Evolutionary conservation across 2,329 filamentous ascomycete genomes (phyloP).

Genomic region (Colletotrichum sp.): DNA sequence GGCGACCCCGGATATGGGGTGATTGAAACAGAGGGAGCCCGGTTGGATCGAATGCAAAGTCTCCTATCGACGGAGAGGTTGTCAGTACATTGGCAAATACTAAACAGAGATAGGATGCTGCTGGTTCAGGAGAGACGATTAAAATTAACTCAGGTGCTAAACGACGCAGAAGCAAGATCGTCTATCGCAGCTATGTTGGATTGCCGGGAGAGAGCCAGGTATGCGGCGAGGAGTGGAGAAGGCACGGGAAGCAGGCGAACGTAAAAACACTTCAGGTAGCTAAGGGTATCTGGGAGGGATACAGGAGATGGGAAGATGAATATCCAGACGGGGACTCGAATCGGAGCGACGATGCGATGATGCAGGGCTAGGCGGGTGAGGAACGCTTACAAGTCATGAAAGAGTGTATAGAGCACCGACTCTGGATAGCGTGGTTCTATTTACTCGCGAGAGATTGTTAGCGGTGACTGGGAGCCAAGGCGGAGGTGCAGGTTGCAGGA

Average conservation of each 20-base stretch:
- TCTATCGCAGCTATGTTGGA: not conserved
- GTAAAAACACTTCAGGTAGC: not conserved
- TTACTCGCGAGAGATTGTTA: not conserved
- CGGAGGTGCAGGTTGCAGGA: not conserved
- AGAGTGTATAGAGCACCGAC: not conserved
- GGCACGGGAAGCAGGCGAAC: not conserved
- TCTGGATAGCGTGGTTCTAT: not conserved
- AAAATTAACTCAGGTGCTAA: not conserved
- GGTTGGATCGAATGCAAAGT: not conserved
- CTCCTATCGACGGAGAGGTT: not conserved
- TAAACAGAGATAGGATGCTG: not conserved
- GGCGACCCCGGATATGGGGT: not conserved
- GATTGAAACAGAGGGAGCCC: not conserved
- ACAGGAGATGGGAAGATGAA: not conserved
- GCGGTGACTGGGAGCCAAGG: not conserved
- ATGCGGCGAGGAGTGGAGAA: not conserved
- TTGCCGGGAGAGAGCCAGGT: not conserved
- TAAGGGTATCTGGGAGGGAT: not conserved
- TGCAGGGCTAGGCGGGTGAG: not conserved
- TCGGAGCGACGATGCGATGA: not conserved
- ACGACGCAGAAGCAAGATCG: not conserved
- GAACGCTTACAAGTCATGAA: not conserved
- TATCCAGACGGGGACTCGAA: not conserved
- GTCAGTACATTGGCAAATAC: not conserved
- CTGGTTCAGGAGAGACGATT: not conserved